phyloP scores from a whole-genome alignment of 2,329 filamentous ascomycete genomes.

The Ophiocordyceps camponoti-floridani region DNA sequence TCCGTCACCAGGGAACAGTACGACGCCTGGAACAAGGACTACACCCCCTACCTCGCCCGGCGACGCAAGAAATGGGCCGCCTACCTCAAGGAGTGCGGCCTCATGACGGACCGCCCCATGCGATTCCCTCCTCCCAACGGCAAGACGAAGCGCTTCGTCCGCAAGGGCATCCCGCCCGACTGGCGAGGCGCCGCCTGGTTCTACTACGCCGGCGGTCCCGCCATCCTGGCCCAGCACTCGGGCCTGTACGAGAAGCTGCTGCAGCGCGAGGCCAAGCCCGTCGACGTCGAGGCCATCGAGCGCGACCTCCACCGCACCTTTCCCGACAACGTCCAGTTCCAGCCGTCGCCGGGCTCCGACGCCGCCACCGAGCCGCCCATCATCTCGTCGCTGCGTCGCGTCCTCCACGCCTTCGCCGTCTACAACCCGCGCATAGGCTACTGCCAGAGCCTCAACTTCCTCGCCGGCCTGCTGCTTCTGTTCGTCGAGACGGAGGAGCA shows the following conservation, averaged over 20 bases:
- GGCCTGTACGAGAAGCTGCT: slow-evolving; percentile 62
- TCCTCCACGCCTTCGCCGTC: slow-evolving; percentile 76
- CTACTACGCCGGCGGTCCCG: slow-evolving; percentile 79
- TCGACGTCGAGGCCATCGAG: slow-evolving; percentile 81
- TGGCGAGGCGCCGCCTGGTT: slow-evolving; percentile 96
- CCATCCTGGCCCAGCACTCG: slow-evolving; percentile 55
- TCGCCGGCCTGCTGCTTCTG: slow-evolving; percentile 73
- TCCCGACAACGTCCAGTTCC: slow-evolving; percentile 84
- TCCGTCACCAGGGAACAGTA: slow-evolving; percentile 63
- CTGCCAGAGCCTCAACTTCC: slow-evolving; percentile 89
- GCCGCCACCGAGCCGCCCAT: slow-evolving; percentile 50
- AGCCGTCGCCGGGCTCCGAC: slow-evolving; percentile 31
- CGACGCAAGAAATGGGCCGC: slow-evolving; percentile 68
- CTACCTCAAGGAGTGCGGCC: slow-evolving; percentile 57
- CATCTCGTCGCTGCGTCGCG: slow-evolving; percentile 63
- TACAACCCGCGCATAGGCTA: slow-evolving; percentile 88
- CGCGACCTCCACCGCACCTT: slow-evolving; percentile 87
- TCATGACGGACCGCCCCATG: slow-evolving; percentile 53
- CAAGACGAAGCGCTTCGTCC: slow-evolving; percentile 77
- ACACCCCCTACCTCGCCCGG: slow-evolving; percentile 56
- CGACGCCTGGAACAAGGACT: slow-evolving; percentile 61
- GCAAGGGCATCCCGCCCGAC: slow-evolving; percentile 85
- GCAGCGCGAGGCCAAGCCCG: slow-evolving; percentile 41
- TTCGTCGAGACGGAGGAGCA: slow-evolving; percentile 84
- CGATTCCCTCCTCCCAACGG: slow-evolving; percentile 64